A percentile compares a stretch with the other conserved stretches of the same genome.
Conservation (phyloP, 768 basidiomycete species). For the Arthromyces matolae region DNA sequence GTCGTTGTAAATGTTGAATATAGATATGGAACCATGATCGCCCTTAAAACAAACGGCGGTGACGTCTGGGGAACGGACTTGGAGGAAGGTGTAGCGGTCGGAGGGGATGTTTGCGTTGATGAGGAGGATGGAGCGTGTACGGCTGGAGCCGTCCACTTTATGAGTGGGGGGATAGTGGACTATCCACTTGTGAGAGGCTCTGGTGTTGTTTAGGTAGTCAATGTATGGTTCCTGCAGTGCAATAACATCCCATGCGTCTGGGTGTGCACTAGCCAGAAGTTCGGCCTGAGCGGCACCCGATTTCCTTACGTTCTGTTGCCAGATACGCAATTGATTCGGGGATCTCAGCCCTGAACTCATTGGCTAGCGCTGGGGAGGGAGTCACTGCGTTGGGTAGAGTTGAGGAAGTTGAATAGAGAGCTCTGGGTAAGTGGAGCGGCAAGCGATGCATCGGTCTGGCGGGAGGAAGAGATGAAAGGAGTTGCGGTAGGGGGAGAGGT, state of each 20-base stretch:
- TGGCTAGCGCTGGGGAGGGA: too few species aligned
- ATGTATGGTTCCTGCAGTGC: constrained; percentile 30
- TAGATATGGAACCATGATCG: too few species aligned
- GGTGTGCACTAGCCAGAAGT: constrained; percentile 13
- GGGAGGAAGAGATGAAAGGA: too few species aligned
- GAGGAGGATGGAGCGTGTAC: constrained; percentile 2
- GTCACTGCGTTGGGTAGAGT: too few species aligned
- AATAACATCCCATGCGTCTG: constrained; percentile 21
- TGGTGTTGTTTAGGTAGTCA: constrained; percentile 15
- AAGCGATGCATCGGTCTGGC: neutral
- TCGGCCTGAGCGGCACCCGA: constrained; percentile 17
- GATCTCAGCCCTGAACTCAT: too few species aligned
- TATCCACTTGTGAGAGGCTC: neutral
- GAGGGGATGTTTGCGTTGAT: constrained; percentile 7
- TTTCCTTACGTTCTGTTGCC: constrained; percentile 27
- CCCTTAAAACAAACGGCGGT: too few species aligned
- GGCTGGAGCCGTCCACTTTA: neutral
- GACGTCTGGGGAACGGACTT: too few species aligned
- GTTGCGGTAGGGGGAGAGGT: neutral
- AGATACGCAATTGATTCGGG: neutral
- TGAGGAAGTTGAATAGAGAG: too few species aligned
- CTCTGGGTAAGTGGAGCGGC: too few species aligned
- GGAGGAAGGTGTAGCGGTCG: too few species aligned
- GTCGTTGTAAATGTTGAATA: constrained; percentile 7
- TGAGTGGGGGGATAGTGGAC: neutral